Base-by-base conservation (phyloP, 495 filamentous ascomycete genomes). In the Penicillium bialowiezense region DNA sequence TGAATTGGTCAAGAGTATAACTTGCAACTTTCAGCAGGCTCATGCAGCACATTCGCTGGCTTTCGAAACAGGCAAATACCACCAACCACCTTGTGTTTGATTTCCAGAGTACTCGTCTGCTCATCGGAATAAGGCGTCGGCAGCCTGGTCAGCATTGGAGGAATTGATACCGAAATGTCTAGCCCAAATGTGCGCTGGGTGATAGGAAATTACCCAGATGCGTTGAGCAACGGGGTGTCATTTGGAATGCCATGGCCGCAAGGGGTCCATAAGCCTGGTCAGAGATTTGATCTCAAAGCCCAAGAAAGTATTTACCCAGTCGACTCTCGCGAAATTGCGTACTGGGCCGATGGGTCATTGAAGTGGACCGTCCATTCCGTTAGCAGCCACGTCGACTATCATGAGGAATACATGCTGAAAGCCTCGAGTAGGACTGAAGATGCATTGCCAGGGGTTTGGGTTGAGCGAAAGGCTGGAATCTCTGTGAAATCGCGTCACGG, bases 241-340 rank as follows among this genome's bases (percentile, higher is more conserved):
- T 62, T 59, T 56, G 51, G 52, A 33, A 56, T 62, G 52, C 49
- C 55, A 10, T 58, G 59, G 59, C 32, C 45, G 13, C 31, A 26
- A 14, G 55, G 55, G 5, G 33, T 41, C n/a, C 48, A 62, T n/a
- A 40, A 15, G 9, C 19, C 58, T 3, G 48, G 44, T 5, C 51
- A 62, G 15, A 32, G 14, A 5, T 62, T 62, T 21, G 55, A 50
- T n/a, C 47, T 62, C 28, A 40, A 53, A 41, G 38, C 12, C 7
- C 38, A 51, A 1, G 41, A 23, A 2, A 36, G 39, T 7, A 29
- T 47, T 35, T 55, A 50, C 28, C 55, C 55, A 13, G 14, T 62
- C 6, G 58, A 62, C n/a, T 58, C 48, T 5, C 51, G 58, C 20
- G 58, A 58, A 19, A 14, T 58, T 21, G 58, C 58, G 2, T 61